phyloP scores from a whole-genome alignment of 2,329 filamentous ascomycete species.

The Diaporthe australafricana region DNA sequence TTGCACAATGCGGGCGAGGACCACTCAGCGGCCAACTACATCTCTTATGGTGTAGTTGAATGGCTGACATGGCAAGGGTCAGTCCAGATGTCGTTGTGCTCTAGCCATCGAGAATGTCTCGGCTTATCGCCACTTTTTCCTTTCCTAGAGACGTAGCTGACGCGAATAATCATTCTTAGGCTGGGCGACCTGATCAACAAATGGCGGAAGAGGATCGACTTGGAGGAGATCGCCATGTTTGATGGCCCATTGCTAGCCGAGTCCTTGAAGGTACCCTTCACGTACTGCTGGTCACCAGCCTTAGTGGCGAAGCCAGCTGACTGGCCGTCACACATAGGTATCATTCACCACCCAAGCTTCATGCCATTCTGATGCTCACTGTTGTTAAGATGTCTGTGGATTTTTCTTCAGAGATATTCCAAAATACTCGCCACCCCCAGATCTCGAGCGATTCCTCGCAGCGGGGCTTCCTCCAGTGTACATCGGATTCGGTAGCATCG shows the following conservation, averaged over 20 bases:
- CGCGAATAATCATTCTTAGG: background rate
- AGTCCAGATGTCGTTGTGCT: too few species aligned
- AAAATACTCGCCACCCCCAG: constrained; percentile 63
- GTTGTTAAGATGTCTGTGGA: constrained; percentile 67
- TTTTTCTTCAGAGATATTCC: constrained; percentile 71
- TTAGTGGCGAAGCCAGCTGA: background rate
- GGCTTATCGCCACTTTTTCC: too few species aligned
- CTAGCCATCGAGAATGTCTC: too few species aligned
- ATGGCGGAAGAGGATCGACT: background rate
- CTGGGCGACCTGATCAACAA: background rate
- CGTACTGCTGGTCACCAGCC: background rate
- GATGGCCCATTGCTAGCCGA: background rate
- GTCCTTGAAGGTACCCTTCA: background rate
- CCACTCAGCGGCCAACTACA: background rate
- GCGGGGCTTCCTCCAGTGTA: constrained; percentile 71
- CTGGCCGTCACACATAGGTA: background rate
- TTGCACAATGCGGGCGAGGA: background rate
- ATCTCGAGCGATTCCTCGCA: constrained; percentile 64
- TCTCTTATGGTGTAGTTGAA: background rate
- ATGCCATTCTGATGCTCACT: too few species aligned
- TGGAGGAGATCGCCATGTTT: background rate
- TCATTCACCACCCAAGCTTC: too few species aligned
- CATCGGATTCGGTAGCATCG: constrained; percentile 76
- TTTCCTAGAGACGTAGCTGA: too few species aligned
- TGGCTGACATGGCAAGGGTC: background rate